Evolutionary conservation across 768 basidiomycete genomes (phyloP).

Genomic region (Chiua virens): DNA sequence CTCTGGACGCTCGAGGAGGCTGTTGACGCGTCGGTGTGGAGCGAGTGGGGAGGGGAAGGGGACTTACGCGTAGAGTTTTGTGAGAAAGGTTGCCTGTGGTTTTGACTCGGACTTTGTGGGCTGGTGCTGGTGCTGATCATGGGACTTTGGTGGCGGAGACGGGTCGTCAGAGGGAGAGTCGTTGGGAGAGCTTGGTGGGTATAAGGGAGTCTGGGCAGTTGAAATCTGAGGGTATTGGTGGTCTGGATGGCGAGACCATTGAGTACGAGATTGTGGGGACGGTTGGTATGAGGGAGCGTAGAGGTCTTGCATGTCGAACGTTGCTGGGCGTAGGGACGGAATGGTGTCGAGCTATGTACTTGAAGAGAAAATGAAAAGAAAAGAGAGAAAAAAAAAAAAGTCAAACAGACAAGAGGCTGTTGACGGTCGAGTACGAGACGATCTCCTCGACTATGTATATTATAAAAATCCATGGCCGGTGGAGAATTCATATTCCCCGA

Average conservation of each 20-base stretch:
- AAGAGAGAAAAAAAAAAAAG: slow-evolving; percentile 25
- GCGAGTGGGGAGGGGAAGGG: slow-evolving; percentile 1
- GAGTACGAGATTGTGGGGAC: slow-evolving; percentile 41
- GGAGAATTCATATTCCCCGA: slow-evolving; percentile 41
- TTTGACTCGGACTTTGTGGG: slow-evolving; percentile 73
- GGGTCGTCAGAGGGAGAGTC: slow-evolving; percentile 49
- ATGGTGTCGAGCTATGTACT: slow-evolving; percentile 35
- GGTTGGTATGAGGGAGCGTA: slow-evolving; percentile 41
- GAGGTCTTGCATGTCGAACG: slow-evolving; percentile 49
- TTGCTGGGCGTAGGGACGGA: slow-evolving; percentile 42
- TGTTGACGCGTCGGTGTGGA: slow-evolving; percentile 35
- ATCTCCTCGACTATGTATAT: slow-evolving; percentile 35
- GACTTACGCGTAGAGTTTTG: slow-evolving; percentile 92
- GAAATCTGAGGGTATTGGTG: slow-evolving; percentile 36
- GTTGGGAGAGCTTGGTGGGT: slow-evolving; percentile 37
- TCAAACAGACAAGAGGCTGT: slow-evolving; percentile 31
- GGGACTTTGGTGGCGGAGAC: slow-evolving; percentile 37
- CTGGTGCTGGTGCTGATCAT: slow-evolving; percentile 45
- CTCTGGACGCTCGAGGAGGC: slow-evolving; percentile 86
- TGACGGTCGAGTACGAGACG: slow-evolving; percentile 25
- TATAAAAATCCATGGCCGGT: slow-evolving; percentile 36
- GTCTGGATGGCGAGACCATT: slow-evolving; percentile 34
- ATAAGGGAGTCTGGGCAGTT: slow-evolving; percentile 32
- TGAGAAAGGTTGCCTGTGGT: slow-evolving; percentile 93
- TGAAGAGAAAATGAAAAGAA: slow-evolving; percentile 33